Evolutionary conservation across 495 filamentous ascomycete genomes (phyloP), one percentile per base, ranked within the genome.

Genomic region (Tuber umbilicatum): DNA sequence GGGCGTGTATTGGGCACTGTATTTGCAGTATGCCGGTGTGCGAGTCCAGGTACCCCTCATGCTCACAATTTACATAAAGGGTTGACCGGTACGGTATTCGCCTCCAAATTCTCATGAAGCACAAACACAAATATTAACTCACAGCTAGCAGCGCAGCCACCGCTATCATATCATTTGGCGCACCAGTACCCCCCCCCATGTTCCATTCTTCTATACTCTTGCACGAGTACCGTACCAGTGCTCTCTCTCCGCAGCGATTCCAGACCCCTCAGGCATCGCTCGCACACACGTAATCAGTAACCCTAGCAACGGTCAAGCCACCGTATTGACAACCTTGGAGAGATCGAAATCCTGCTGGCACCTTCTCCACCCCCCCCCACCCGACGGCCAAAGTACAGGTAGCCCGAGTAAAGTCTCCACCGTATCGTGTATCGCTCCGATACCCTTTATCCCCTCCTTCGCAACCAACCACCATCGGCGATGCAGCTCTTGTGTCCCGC

Each of bases 391-490:
- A 31, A 64, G 27, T 55, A 40, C 9, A n/a, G 39, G 9, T 43
- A 31, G 55, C 27, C 55, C 55, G 55, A 64, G 55, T 64, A 64
- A 64, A 64, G 55, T 64, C 55, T 64, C 27, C 55, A 14, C 55
- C 47, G 21, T 55, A 64, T 31, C 55, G n/a, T 27, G n/a, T 31
- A 64, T 64, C n/a, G 55, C 55, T 64, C 55, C 55, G 55, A 31
- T 3, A 64, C 27, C 12, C 55, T 31, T 60, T 60, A 60, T 60
- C 50, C 50, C n/a, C n/a, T 27, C 16, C 0, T 23, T 55, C 27
- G 55, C n/a, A 64, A 31, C 55, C 55, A 64, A 64, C 55, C 55
- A 64, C 27, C 55, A 64, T 64, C 55, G 55, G 55, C n/a, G 55
- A 64, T 64, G 55, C 55, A 64, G 4, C 55, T 14, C 55, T 64